phyloP scores from a whole-genome alignment of 1,284 basidiomycete species.

The Vanrija sp. region DNA sequence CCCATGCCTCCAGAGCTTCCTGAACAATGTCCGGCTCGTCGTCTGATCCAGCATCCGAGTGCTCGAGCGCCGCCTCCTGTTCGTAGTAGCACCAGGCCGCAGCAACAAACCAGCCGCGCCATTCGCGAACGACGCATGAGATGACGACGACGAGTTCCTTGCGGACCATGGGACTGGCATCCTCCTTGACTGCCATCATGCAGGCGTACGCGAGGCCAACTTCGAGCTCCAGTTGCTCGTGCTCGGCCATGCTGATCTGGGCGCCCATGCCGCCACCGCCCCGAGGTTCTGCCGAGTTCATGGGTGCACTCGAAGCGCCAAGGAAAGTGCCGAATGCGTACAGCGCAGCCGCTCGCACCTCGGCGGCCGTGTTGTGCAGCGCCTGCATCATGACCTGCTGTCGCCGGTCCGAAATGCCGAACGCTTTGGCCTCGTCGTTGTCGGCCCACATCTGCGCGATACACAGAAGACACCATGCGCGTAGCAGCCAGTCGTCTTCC shows the following conservation, averaged over 20 bases:
- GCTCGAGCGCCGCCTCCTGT: constrained; percentile 53
- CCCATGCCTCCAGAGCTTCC: constrained; percentile 71
- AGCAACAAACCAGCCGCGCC: constrained; percentile 91
- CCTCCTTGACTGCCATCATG: constrained; percentile 72
- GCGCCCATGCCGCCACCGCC: constrained; percentile 84
- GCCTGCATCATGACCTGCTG: constrained; percentile 82
- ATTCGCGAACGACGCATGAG: constrained; percentile 90
- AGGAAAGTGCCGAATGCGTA: constrained; percentile 92
- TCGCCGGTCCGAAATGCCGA: constrained; percentile 68
- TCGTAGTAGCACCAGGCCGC: constrained; percentile 96
- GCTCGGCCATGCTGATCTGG: constrained; percentile 70
- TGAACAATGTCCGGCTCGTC: constrained; percentile 54
- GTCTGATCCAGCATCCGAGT: constrained; percentile 53
- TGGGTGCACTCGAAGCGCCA: constrained; percentile 69
- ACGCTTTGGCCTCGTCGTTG: constrained; percentile 84
- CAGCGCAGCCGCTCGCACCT: constrained; percentile 85
- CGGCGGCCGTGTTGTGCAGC: constrained; percentile 82
- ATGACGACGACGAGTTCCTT: constrained; percentile 91
- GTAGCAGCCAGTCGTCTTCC: constrained; percentile 84
- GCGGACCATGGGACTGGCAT: constrained; percentile 92
- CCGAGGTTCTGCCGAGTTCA: constrained; percentile 60
- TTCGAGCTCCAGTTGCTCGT: constrained; percentile 61
- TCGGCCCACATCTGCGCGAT: constrained; percentile 92
- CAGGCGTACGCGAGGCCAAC: constrained; percentile 56
- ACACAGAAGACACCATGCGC: constrained; percentile 92